phyloP scores from a whole-genome alignment of 768 basidiomycete genomes.

The Termitomyces sp. region DNA sequence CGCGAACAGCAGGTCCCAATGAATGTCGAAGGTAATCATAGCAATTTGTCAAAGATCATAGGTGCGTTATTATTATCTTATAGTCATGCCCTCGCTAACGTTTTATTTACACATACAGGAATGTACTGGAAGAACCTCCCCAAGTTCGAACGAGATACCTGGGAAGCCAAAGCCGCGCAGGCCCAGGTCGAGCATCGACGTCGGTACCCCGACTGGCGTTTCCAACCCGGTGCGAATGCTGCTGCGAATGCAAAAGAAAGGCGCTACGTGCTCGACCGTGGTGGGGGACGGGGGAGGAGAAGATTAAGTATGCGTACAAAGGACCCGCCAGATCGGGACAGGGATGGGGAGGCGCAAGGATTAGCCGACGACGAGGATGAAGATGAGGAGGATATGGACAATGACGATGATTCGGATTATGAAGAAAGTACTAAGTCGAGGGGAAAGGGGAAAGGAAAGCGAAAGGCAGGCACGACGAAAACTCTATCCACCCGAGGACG shows the following conservation, averaged over 20 bases:
- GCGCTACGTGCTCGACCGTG: constrained; percentile 12
- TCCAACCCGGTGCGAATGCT: constrained; percentile 55
- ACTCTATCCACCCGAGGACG: neutral
- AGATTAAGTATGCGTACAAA: neutral
- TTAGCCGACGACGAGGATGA: neutral
- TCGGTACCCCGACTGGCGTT: constrained; percentile 79
- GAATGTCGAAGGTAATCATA: constrained; percentile 75
- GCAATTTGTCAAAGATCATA: constrained; percentile 76
- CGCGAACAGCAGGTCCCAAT: constrained; percentile 66
- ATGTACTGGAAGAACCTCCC: constrained; percentile 72
- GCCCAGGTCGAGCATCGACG: constrained; percentile 72
- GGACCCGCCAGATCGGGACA: neutral
- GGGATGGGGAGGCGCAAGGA: neutral
- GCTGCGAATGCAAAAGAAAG: constrained; percentile 21
- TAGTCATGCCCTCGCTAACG: neutral
- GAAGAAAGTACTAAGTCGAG: neutral
- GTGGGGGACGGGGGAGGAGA: neutral
- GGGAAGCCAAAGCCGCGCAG: constrained; percentile 67
- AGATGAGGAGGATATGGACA: neutral
- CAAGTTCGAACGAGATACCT: constrained; percentile 59
- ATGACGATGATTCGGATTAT: neutral
- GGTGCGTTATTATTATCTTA: constrained; percentile 33
- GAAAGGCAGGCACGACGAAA: neutral
- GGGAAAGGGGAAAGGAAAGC: neutral
- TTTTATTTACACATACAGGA: constrained; percentile 33